Evolutionary conservation across 768 basidiomycete species (phyloP).

Genomic region (Leucocoprinus birnbaumii): DNA sequence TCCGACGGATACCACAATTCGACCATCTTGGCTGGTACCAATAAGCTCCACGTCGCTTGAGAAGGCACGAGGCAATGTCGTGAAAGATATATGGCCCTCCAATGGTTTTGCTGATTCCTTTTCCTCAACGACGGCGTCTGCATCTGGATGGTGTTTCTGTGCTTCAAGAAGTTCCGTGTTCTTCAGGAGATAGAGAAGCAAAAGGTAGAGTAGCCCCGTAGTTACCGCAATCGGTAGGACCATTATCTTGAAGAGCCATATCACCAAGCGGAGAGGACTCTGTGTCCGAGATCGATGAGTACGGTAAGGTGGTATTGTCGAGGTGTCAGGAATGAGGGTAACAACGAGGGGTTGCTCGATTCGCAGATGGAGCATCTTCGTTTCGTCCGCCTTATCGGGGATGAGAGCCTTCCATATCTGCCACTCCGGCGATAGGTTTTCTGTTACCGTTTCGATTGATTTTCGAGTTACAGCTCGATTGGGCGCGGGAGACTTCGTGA

Average conservation of each 20-base stretch:
- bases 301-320: constrained; percentile 20
- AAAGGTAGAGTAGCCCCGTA: constrained; percentile 65
- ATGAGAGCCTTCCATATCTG: constrained; percentile 79
- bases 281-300: constrained; percentile 41
- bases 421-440: constrained; percentile 46
- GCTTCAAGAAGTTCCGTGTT: constrained; percentile 89
- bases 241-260: constrained; percentile 83
- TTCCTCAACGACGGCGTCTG: constrained; percentile 30
- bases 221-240: constrained; percentile 82
- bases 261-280: constrained; percentile 50
- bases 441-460: constrained; percentile 17
- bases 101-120: constrained; percentile 23
- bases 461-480: constrained; percentile 30
- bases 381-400: constrained; percentile 49
- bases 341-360: constrained; percentile 80
- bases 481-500: constrained; percentile 24
- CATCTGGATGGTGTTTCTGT: constrained; percentile 61
- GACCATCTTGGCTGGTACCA: constrained; percentile 66
- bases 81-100: constrained; percentile 50
- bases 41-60: constrained; percentile 81
- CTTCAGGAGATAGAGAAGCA: constrained; percentile 86
- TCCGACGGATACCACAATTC: constrained; percentile 66
- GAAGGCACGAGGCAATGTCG: constrained; percentile 78
- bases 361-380: constrained; percentile 63
- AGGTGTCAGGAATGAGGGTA: constrained; percentile 49